Evolutionary conservation across 352 stramenopile genomes (phyloP), one percentile per base, ranked within the genome.

Genomic region (Pythium monospermum): DNA sequence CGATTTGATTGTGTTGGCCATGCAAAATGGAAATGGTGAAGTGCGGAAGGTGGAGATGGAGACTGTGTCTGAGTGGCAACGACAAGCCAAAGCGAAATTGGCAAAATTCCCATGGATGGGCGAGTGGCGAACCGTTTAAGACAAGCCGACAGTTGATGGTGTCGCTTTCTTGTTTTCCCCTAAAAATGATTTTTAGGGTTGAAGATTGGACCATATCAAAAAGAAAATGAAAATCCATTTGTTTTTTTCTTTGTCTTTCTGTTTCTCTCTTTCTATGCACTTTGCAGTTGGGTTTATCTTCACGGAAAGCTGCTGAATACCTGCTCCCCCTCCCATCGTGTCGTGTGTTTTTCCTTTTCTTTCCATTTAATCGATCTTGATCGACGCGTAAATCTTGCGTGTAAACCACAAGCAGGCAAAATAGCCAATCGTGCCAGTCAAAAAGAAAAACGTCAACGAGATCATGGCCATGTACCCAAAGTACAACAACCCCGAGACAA

Each of bases 401-500:
- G 95, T 98, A 73, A 99, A 99, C 92, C 91, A 99, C 56, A 99
- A 78, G 61, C 96, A 98, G 23, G 94, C 94, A 60, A 98, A 97
- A 71, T 98, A 98, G 41, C 97, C 97, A 42, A 98, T 91, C 33
- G 86, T 96, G 45, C 94, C 96, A 58, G 86, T 99, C 25, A 99
- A 81, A 66, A 99, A 96, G 69, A 99, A 98, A 64, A 99, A 96
- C 22, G 82, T 96, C 49, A 99, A 56, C 52, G 88, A 98, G 46
- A 97, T 95, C 71, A 99, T 94, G 57, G 76, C 83, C 97, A 99
- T 99, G 85, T 99, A 99, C 45, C 96, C 96, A 85, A 99, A 99
- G 83, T 99, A 99, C 38, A 99, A 73, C 53, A 99, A 67, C 23
- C 79, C 83, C 39, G 85, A 95, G 28, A 96, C 87, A 26, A 96